phyloP scores from a whole-genome alignment of 148 eudicot species.

The Chenopodium album region DNA sequence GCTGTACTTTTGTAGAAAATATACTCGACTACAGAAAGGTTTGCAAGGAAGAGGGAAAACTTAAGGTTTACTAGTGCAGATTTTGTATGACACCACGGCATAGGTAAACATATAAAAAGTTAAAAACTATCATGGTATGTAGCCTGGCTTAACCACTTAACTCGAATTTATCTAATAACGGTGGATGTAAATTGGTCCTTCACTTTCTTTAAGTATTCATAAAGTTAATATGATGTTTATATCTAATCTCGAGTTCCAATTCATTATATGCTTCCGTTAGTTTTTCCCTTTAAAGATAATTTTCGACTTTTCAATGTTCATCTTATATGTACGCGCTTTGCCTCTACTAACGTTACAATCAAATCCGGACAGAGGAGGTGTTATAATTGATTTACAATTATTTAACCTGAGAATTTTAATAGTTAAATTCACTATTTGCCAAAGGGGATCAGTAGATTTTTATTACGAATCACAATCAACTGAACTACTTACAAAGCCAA shows the following conservation, averaged over 20 bases:
- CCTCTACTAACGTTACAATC: no score
- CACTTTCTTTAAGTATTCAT: not conserved
- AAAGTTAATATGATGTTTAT: not conserved
- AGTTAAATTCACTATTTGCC: not conserved
- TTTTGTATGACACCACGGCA: not conserved
- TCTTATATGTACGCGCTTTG: not conserved
- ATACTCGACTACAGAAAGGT: not conserved
- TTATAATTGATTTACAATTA: not conserved
- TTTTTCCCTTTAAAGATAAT: no score
- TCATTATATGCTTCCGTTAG: not conserved
- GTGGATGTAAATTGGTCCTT: not conserved
- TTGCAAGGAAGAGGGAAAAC: not conserved
- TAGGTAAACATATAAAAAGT: not conserved
- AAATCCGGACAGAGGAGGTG: no score
- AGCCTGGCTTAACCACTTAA: not conserved
- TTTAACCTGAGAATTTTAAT: not conserved
- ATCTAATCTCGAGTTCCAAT: not conserved
- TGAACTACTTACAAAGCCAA: slow-evolving; percentile 21
- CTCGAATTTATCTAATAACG: not conserved
- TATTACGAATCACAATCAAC: slow-evolving; percentile 18
- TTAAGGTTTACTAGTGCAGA: not conserved
- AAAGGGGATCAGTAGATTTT: slow-evolving; percentile 12
- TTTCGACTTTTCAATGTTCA: not conserved
- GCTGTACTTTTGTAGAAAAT: slow-evolving; percentile 17
- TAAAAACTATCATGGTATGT: not conserved